Conservation (phyloP, 2,329 filamentous ascomycete genomes). For the Zasmidium angulare region DNA sequence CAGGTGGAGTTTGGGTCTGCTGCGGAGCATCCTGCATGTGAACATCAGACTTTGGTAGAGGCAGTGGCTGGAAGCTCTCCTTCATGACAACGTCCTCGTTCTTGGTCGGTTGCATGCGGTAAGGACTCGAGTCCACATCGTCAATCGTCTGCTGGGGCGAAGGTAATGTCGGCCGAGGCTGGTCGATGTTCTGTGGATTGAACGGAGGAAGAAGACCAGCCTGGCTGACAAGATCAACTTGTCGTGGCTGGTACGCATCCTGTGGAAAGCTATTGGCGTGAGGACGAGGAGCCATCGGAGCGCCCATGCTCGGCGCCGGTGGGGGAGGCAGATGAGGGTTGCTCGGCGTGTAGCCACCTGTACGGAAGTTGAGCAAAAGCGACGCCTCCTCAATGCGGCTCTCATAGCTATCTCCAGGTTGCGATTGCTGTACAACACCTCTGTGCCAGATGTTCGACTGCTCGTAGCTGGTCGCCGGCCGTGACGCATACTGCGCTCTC, state of each 20-base stretch:
- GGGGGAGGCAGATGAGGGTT: slow-evolving; percentile 15
- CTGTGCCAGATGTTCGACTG: slow-evolving; percentile 32
- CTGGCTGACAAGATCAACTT: slow-evolving; percentile 19
- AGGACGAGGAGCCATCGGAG: slow-evolving; percentile 18
- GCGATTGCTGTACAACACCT: slow-evolving; percentile 11
- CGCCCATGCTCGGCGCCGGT: slow-evolving; percentile 5
- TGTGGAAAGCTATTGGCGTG: slow-evolving; percentile 36
- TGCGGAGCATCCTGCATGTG: slow-evolving; percentile 22
- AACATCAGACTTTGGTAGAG: slow-evolving; percentile 2
- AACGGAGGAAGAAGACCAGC: slow-evolving; percentile 30
- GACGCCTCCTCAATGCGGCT: slow-evolving; percentile 47
- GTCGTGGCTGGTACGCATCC: slow-evolving; percentile 23
- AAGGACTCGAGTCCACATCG: slow-evolving; percentile 13
- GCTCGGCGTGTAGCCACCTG: slow-evolving; percentile 27
- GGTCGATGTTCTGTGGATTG: slow-evolving; percentile 20
- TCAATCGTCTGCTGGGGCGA: slow-evolving; percentile 26
- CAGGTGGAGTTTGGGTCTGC: slow-evolving; percentile 43
- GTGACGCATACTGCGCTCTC: slow-evolving; percentile 38
- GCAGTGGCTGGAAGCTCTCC: not conserved
- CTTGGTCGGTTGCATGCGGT: not conserved
- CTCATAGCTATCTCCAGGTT: slow-evolving; percentile 24
- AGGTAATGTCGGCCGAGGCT: slow-evolving; percentile 19
- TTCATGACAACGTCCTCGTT: not conserved
- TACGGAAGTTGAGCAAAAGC: slow-evolving; percentile 45
- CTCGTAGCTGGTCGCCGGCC: slow-evolving; percentile 51